A percentile compares a stretch with the other conserved stretches of the same genome.
Evolutionary conservation across 2,329 filamentous ascomycete genomes (phyloP).

Genomic region (Aspergillus sp.): DNA sequence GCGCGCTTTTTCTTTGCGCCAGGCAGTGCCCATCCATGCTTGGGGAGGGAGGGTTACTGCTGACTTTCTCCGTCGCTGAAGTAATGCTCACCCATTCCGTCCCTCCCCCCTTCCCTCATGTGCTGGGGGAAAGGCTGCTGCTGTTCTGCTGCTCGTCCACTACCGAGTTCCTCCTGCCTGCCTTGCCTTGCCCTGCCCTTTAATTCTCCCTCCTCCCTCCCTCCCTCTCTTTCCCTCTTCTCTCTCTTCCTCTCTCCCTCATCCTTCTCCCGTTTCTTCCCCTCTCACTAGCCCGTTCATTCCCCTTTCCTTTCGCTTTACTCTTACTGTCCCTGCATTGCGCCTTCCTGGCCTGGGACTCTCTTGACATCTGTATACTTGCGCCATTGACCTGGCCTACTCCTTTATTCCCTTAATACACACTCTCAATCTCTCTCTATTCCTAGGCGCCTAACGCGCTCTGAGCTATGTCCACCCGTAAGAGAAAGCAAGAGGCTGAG

Average conservation of each 20-base stretch:
- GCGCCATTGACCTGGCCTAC: conserved; percentile 16
- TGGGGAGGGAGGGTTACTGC: conserved; percentile 9
- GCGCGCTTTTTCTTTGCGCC: conserved; percentile 7
- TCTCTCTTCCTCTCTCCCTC: conserved; percentile 30
- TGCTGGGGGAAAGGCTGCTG: conserved; percentile 36
- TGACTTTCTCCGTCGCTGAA: conserved; percentile 54
- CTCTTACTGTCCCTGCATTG: conserved; percentile 52
- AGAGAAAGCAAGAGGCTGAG: conserved; percentile 53
- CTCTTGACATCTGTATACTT: conserved; percentile 1
- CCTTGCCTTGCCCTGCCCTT: conserved; percentile 26
- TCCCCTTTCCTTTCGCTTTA: conserved; percentile 22
- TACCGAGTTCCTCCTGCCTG: conserved; percentile 43
- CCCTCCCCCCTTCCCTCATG: conserved; percentile 7
- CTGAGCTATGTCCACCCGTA: conserved; percentile 48
- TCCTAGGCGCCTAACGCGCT: background rate
- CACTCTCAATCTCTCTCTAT: background rate
- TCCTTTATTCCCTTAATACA: conserved; percentile 2
- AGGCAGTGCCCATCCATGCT: conserved; percentile 34
- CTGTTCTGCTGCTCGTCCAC: conserved; percentile 53
- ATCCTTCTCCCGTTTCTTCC: conserved; percentile 41
- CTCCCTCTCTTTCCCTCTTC: conserved; percentile 36
- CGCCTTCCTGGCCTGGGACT: conserved; percentile 11
- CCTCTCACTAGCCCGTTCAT: conserved; percentile 35
- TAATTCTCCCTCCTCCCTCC: conserved; percentile 22
- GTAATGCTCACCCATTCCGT: conserved; percentile 39